Evolutionary conservation across 1,139 yeast genomes (phyloP), one percentile per base, ranked within the genome.

Genomic region (Debaryomyces sp.): DNA sequence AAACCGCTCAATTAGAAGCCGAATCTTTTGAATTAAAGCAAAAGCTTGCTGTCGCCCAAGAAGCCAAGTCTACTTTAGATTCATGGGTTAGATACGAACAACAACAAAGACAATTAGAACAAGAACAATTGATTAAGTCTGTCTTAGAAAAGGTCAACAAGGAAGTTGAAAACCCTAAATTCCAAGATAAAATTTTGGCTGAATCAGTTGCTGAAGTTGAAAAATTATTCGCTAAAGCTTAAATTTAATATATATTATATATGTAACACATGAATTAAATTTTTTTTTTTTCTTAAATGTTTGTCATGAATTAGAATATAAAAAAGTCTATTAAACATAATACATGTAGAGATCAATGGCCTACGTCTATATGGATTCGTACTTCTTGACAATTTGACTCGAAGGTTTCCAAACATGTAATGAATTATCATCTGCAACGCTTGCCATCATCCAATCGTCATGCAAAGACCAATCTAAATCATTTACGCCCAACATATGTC

Each of bases 51-150:
- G 83, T 90, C 61, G 94, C 96, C 53, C 63, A 77, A 54, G 97
- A 91, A 80, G 98, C 98, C 66, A 91, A 88, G 80, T 77, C 96
- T 51, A 96, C 94, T 53, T 85, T 94, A 70, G 99, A 94, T 77
- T 90, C 98, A 33, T 94, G 99, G 99, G 98, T 91, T 63, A 90
- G 98, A 85, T 90, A 89, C 75, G 99, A 94, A 81, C 87, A 90
- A 61, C 92, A 90, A 70, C 95, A 92, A 64, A 94, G 98, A 80
- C 96, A 90, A 81, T 77, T 87, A 67, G 97, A 94, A 81, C 99
- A 94, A 81, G 84, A 85, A 72, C 96, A 90, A 75, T 84, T 94
- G 66, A 85, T 96, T 64, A 79, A 87, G 70, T 70, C 92, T 51
- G 96, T 94, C 59, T 87, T 91, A 67, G 78, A 90, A 52, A 91